These are phyloP conservation scores for Suillus placidus DNA, from an alignment of 768 basidiomycete genomes.

Conservation along the genomic window DNA sequence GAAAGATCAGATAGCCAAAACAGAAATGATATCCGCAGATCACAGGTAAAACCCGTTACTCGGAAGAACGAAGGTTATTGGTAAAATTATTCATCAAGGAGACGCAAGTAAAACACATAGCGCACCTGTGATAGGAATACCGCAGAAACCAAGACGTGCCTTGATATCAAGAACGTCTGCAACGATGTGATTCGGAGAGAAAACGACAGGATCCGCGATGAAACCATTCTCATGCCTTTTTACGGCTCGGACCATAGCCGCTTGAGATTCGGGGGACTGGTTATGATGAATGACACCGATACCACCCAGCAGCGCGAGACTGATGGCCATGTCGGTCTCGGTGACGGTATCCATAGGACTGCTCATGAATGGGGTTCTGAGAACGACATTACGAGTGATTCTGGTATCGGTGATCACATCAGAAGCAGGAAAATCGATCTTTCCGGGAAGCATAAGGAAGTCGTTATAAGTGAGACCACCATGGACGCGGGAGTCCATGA, in stretches of 20 bases:
- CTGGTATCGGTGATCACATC: conserved; percentile 81
- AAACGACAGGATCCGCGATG: conserved; percentile 91
- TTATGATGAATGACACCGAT: conserved; percentile 99
- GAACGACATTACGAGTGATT: conserved; percentile 85
- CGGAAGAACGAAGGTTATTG: conserved; percentile 91
- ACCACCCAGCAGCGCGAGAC: conserved; percentile 93
- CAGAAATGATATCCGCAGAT: conserved; percentile 59
- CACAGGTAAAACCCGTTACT: conserved; percentile 74
- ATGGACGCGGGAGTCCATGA: conserved; percentile 84
- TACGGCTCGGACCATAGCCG: conserved; percentile 95
- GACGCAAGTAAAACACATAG: conserved; percentile 22
- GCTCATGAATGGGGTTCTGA: conserved; percentile 96
- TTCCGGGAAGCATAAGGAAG: conserved; percentile 91
- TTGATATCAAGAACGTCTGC: conserved; percentile 95
- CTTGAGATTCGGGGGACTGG: conserved; percentile 80
- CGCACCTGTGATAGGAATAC: conserved; percentile 96
- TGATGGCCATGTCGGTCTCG: conserved; percentile 90
- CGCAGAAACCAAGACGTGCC: conserved; percentile 88
- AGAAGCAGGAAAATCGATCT: conserved; percentile 88
- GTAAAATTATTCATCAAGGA: conserved; percentile 47
- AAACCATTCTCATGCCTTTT: conserved; percentile 99
- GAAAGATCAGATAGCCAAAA: conserved; percentile 23
- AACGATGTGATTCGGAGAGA: conserved; percentile 76
- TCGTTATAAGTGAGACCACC: conserved; percentile 99
- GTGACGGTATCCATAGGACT: conserved; percentile 99